Evolutionary conservation across 306 rosid species (phyloP).

Genomic region (Chamaecrista fasciculata): DNA sequence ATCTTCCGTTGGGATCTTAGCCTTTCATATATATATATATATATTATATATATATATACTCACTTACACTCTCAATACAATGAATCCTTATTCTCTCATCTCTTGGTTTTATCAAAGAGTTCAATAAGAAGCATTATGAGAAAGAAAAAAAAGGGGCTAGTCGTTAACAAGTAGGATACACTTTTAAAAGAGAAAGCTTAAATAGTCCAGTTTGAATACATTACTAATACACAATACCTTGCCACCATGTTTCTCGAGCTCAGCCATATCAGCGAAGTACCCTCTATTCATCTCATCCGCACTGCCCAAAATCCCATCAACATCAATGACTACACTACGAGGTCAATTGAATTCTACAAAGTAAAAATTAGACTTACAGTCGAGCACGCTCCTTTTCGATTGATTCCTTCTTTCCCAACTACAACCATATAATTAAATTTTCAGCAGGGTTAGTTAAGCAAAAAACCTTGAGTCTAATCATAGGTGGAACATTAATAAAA

Average conservation of each 20-base stretch:
- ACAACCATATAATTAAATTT: slow-evolving; percentile 23
- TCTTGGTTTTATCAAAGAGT: too few relatives aligned
- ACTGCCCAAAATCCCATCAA: slow-evolving; percentile 55
- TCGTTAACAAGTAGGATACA: neutral
- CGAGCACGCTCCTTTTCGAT: slow-evolving; percentile 82
- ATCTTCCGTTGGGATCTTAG: too few relatives aligned
- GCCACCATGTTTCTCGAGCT: slow-evolving; percentile 79
- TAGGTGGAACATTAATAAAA: neutral
- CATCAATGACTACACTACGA: slow-evolving; percentile 22
- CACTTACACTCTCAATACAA: too few relatives aligned
- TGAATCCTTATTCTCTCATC: too few relatives aligned
- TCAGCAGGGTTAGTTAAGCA: neutral
- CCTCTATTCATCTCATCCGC: slow-evolving; percentile 89
- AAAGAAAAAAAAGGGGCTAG: too few relatives aligned
- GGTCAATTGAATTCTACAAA: neutral
- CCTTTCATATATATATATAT: too few relatives aligned
- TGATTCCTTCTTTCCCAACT: slow-evolving; percentile 68
- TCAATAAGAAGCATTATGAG: too few relatives aligned
- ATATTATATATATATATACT: too few relatives aligned
- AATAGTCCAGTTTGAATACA: neutral
- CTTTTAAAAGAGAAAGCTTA: neutral
- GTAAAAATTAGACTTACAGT: slow-evolving; percentile 53
- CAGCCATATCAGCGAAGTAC: slow-evolving; percentile 73
- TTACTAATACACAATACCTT: slow-evolving; percentile 46
- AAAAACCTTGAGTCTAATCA: neutral